A percentile compares a stretch with the other conserved stretches of the same genome.
Conservation (phyloP, 2,329 filamentous ascomycete species). For the Alternaria alternata region DNA sequence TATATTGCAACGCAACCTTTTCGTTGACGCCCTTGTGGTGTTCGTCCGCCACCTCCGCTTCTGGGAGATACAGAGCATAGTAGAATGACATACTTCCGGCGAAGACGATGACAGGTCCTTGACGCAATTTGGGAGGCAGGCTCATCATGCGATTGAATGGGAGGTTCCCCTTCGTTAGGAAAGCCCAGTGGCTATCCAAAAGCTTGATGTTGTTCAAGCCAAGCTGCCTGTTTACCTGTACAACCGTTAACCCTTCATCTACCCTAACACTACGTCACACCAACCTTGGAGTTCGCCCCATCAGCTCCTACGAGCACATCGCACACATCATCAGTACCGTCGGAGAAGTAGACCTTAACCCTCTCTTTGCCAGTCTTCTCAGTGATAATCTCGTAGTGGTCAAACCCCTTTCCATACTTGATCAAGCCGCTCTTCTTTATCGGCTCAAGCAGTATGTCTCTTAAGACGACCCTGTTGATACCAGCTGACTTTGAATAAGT, state of each 20-base stretch:
- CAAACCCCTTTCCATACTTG: not conserved
- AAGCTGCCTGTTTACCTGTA: not conserved
- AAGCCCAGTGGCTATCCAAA: not conserved
- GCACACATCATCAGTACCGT: conserved; percentile 1
- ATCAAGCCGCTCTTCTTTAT: not conserved
- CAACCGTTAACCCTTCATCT: not conserved
- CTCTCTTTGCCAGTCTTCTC: not conserved
- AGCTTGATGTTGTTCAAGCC: not conserved
- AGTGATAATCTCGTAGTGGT: not conserved
- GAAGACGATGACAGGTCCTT: not conserved
- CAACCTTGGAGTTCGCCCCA: conserved; percentile 3
- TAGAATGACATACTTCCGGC: not conserved
- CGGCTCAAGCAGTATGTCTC: not conserved
- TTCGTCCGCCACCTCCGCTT: not conserved
- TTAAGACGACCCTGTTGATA: not conserved
- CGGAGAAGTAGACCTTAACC: not conserved
- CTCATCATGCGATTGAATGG: not conserved
- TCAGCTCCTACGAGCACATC: conserved; percentile 6
- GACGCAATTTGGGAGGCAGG: not conserved
- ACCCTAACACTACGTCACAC: not conserved
- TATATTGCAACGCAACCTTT: not conserved
- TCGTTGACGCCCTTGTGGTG: not conserved
- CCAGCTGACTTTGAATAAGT: not conserved
- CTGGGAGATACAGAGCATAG: not conserved
- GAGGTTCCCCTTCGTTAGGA: not conserved